Base-by-base conservation (phyloP, 2,329 filamentous ascomycete genomes). In the Leptosphaerulina australis region DNA sequence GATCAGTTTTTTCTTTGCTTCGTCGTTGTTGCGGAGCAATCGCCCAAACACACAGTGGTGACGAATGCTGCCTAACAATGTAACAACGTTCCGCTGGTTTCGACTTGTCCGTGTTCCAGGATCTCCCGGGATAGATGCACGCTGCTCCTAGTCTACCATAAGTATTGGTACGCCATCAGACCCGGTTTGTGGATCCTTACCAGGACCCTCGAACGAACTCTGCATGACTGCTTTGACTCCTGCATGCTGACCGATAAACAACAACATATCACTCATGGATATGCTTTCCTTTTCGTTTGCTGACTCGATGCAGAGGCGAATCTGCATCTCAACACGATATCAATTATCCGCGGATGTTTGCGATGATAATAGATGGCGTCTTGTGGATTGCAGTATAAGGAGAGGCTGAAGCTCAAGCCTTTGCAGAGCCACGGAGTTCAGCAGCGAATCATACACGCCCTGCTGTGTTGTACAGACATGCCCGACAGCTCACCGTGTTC, bases 401-500 rank as follows among this genome's bases (percentile, higher is more conserved):
- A n/a, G n/a, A n/a, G n/a, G 17, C 5, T 12, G 31, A 17, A 40
- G 35, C 36, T 51, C 36, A 37, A 46, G 36, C 41, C 36, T n/a
- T 9, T 25, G 20, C 41, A 22, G 9, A n/a, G 15, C 36, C 26
- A 31, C 20, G 14, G 4, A 20, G 20, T 4, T n/a, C 11, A 22
- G 10, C 43, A 28, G 29, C 55, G 53, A 59, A 56, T 55, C 24
- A 49, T 29, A 20, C 38, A 25, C 5, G 41, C 30, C 37, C 18
- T 45, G 51, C 45, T 36, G 36, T 38, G 28, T 50, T 50, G 43
- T 53, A 41, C 39, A 43, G 24, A 40, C 43, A 48, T 25, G 38
- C 48, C 44, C 58, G 51, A 55, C 44, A 52, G 44, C 55, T 45
- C 53, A 50, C 36, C 37, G 38, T 54, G 51, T 50, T 59, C 26